Evolutionary conservation across 78 protist species (phyloP), one percentile per base, ranked within the genome.

Genomic region (Dictyostelium intermedium): DNA sequence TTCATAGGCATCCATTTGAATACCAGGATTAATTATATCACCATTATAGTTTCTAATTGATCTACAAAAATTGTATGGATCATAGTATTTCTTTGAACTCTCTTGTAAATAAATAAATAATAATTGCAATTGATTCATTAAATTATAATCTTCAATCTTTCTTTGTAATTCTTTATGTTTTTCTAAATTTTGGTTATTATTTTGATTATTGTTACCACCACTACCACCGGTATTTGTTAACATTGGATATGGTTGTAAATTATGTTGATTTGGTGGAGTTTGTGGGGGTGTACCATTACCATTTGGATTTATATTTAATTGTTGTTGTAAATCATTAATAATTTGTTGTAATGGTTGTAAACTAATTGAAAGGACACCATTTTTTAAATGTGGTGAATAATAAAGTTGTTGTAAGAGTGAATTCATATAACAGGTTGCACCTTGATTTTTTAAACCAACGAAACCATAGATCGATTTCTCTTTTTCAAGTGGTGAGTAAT

Each of bases 391-490:
- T 0, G 96, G 94, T n/a, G 92, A 78, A 30, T 81, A 35, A 60
- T 60, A 95, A 32, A 97, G 91, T 85, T 91, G 97, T 93, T 97
- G 98, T 32, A 97, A 20, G 13, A 97, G 78, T 43, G 97, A 80
- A 85, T 97, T 97, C 95, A 98, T 84, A 85, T 98, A 98, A 92
- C 99, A 98, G 10, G 98, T 98, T 25, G 99, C 97, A 35, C 99
- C 99, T 53, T 93, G 98, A 70, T 98, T 98, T 81, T 78, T 73
- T 34, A 98, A 69, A 35, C 99, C 99, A 11, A 94, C 97, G 45
- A 84, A 97, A 35, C 98, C 98, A 50, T 63, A 83, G 4, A 66
- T 86, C 43, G 96, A 18, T 35, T 84, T 82, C 78, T 96, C 97
- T 23, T 66, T 72, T 27, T 92, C 96, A 27, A 84, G 27, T n/a